Base-by-base conservation (phyloP, 768 basidiomycete genomes). In the Tylopilus sp. region DNA sequence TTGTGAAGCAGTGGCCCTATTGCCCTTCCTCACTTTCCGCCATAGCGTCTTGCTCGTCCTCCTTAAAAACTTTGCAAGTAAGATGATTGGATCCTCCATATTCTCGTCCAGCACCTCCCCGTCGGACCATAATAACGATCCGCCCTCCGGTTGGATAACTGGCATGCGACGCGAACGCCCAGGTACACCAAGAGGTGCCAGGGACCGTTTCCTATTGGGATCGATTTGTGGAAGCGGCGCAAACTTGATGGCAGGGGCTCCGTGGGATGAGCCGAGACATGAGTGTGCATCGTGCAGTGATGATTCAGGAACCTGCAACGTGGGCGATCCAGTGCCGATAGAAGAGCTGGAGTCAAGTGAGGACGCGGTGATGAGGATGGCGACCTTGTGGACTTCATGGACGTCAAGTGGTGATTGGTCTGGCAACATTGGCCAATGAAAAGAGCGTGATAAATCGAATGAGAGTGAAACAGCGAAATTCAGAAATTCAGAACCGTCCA, bases 201-300 rank as follows among this genome's bases (percentile, higher is more conserved):
- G 63, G 6, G 75, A 80, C 21, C 77, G 74, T 41, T 78, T 76
- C 58, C 76, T 77, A 21, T 76, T 73, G 3, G 79, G 78, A 19
- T 74, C 79, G 2, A 77, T 64, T 52, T 78, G 71, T 1, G 84
- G 84, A 22, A 86, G 68, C 0, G 84, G 84, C 1, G 84, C 84
- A 50, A 86, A 86, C 56, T 73, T 78, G 40, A 86, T 76, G 45
- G 71, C 76, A 34, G 61, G 65, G 16, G 61, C 38, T 26, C 30
- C 43, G n/a, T 54, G 55, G 29, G 60, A 48, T 30, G 57, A 65
- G n/a, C 52, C 48, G 7, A 54, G 33, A 7, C 59, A 63, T 14
- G 56, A 59, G 22, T 24, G 61, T 13, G 46, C 28, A 21, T 63
- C 61, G 38, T 31, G 30, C 16, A 38, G 19, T 1, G 47, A 50